Evolutionary conservation across 257 asterid species (phyloP).

Genomic region (Primulina huaijiensis): DNA sequence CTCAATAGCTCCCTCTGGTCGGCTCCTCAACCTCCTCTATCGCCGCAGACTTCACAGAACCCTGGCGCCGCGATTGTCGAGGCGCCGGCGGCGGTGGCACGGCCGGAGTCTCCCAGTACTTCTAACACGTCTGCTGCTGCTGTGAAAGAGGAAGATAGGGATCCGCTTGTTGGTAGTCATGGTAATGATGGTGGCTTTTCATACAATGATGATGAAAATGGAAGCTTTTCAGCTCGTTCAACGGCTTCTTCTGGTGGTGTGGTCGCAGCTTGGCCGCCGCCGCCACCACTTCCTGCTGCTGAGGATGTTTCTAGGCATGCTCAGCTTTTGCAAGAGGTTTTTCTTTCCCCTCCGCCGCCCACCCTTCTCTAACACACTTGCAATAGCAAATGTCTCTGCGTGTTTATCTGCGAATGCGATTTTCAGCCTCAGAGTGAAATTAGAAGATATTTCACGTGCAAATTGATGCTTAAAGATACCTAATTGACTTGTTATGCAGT

Average conservation of each 20-base stretch:
- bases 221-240: slow-evolving; percentile 35
- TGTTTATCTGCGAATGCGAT: background rate
- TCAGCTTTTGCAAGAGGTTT: slow-evolving; percentile 74
- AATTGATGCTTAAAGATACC: background rate
- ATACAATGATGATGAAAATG: slow-evolving; percentile 52
- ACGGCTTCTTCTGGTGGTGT: slow-evolving; percentile 32
- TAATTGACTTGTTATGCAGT: background rate
- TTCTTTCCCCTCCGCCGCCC: background rate
- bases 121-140: slow-evolving; percentile 25
- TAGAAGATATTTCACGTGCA: background rate
- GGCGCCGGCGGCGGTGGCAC: slow-evolving; percentile 30
- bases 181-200: slow-evolving; percentile 30
- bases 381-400: slow-evolving; percentile 9
- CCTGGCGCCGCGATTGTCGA: slow-evolving; percentile 25
- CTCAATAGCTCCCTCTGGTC: slow-evolving; percentile 82
- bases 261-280: slow-evolving; percentile 23
- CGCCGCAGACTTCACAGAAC: slow-evolving; percentile 32
- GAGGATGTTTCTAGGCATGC: slow-evolving; percentile 64
- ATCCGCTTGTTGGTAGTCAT: slow-evolving; percentile 48
- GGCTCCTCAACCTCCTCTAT: slow-evolving; percentile 36
- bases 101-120: slow-evolving; percentile 29
- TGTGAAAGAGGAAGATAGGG: slow-evolving; percentile 39
- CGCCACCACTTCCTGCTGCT: slow-evolving; percentile 31
- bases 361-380: background rate
- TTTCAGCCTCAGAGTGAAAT: background rate